Base-by-base conservation (phyloP, 106 monocot species). In the Agapanthus africanus region DNA sequence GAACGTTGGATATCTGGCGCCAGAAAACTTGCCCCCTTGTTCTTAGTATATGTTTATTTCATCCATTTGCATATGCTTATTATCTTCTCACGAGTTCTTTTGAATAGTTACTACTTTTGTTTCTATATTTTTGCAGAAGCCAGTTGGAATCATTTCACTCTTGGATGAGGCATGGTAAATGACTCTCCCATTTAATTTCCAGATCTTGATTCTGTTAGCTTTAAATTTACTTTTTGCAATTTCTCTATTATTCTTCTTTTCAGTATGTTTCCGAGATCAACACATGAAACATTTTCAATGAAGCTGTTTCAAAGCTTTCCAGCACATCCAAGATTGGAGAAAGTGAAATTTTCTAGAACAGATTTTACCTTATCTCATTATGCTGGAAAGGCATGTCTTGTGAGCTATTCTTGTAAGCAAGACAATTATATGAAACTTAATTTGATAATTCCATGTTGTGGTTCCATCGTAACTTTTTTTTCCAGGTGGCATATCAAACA, bases 181-280 rank as follows among this genome's bases (percentile, higher is more conserved):
- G 39, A 49, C 40, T 40, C 42, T 14, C 37, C 18, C 37, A 46
- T 56, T n/a, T 36, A 3, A 25, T 23, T 57, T 14, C 35, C 16
- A 62, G 11, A 33, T 71, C 41, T 68, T 6, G 57, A 40, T 40
- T 42, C 59, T 69, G 37, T 69, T 8, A 57, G 37, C 28, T 31
- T 44, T 41, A 37, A 47, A 40, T 38, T 15, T 40, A 57, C 28
- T 68, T 15, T 19, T 75, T 32, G 56, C 21, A 42, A 4, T 71
- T 71, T 30, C n/a, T 66, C 2, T 7, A 37, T 23, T 59, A 69
- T 72, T 77, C 36, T 54, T 16, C 37, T 41, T 56, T 75, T 40
- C 85, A 94, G 94, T 63, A 90, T 94, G 94, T 86, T 94, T 73
- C 87, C 90, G 25, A 94, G 85, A 72, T 87, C 94, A 50, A 94